Conservation (phyloP, 2,329 filamentous ascomycete species). For the Herpomyces periplanetae region DNA sequence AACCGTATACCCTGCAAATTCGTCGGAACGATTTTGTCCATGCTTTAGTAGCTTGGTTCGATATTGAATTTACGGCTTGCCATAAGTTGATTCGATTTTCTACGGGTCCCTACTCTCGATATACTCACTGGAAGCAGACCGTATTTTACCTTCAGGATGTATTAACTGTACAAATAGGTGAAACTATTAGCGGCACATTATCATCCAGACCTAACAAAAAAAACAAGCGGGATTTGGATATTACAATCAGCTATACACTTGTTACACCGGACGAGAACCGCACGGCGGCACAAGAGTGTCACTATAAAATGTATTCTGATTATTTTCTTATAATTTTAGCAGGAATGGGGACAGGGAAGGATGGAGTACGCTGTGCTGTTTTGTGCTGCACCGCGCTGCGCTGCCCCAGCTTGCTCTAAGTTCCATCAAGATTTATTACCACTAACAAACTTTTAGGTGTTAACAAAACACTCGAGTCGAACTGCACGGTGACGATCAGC, state of each 20-base stretch:
- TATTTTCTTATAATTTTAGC: no score
- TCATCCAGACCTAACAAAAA: conserved; percentile 60
- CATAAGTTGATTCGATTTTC: conserved; percentile 94
- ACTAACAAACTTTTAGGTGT: no score
- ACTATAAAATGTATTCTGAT: conserved; percentile 27
- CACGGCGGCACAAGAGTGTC: conserved; percentile 22
- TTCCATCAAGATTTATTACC: no score
- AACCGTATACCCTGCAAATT: conserved; percentile 30
- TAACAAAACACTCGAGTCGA: no score
- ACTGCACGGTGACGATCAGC: no score
- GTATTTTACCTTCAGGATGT: conserved; percentile 91
- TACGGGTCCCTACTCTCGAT: conserved; percentile 87
- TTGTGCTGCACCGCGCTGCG: no score
- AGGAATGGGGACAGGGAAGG: no score
- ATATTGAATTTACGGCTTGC: conserved; percentile 90
- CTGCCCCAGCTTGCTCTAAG: no score
- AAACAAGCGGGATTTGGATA: conserved; percentile 81
- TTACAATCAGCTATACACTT: conserved; percentile 44
- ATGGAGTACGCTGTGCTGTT: no score
- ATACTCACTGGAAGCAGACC: conserved; percentile 99
- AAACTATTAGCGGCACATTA: conserved; percentile 31
- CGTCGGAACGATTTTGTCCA: conserved; percentile 82
- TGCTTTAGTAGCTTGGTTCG: conserved; percentile 89
- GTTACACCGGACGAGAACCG: conserved; percentile 33
- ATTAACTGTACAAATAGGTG: conserved; percentile 54